phyloP scores from a whole-genome alignment of 306 rosid species.

The Arachis stenosperma region DNA sequence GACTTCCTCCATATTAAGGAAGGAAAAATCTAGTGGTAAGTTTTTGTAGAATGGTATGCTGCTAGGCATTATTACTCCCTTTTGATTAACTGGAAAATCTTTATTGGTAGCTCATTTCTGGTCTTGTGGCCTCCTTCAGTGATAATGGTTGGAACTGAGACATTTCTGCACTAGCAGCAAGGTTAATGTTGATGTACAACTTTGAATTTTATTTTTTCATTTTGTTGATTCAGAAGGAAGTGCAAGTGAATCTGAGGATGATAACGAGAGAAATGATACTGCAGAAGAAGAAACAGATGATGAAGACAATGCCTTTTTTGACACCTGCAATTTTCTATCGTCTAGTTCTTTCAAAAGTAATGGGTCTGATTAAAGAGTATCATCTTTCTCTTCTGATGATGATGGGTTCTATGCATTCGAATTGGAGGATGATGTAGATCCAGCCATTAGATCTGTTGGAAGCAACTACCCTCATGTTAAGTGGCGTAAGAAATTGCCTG shows the following conservation, averaged over 20 bases:
- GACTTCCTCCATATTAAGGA: constrained; percentile 60
- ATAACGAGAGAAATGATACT: constrained; percentile 94
- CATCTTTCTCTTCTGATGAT: constrained; percentile 44
- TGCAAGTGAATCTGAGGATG: constrained; percentile 92
- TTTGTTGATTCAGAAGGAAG: constrained; percentile 68
- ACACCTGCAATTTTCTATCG: constrained; percentile 95
- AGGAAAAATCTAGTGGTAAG: constrained; percentile 87
- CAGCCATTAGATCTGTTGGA: too few relatives aligned
- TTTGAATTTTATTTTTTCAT: constrained; percentile 5
- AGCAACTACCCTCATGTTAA: too few relatives aligned
- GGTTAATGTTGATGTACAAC: constrained; percentile 25
- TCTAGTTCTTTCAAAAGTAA: constrained; percentile 92
- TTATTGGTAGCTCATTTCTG: constrained; percentile 22
- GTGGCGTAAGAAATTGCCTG: too few relatives aligned
- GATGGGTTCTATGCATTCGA: too few relatives aligned
- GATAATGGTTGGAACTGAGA: constrained; percentile 10
- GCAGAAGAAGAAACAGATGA: constrained; percentile 99
- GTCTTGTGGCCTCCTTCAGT: background rate
- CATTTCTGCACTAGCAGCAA: constrained; percentile 36
- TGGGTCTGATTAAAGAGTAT: constrained; percentile 80
- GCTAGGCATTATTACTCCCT: constrained; percentile 22
- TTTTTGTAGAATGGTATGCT: constrained; percentile 29
- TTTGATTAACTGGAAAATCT: background rate
- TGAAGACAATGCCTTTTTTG: constrained; percentile 93
- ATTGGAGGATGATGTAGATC: too few relatives aligned